A percentile compares a stretch with the other conserved stretches of the same genome.
phyloP scores from a whole-genome alignment of 192 early-diverging fungal genomes.

The Linnemannia zychae region DNA sequence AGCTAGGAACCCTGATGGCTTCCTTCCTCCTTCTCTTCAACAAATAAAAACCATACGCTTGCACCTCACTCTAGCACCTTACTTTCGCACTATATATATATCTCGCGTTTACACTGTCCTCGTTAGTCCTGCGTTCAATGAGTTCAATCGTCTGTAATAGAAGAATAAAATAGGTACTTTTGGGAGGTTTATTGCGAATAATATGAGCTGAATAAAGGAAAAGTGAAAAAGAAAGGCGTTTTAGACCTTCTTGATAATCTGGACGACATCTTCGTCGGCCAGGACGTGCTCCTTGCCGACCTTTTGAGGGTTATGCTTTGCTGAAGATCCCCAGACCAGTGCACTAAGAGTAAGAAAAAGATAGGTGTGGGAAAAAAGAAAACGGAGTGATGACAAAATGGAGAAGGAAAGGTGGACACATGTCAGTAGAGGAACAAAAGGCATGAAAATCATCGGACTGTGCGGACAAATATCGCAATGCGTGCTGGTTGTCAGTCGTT shows the following conservation, averaged over 20 bases:
- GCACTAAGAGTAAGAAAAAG: conserved; percentile 63
- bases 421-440: not conserved
- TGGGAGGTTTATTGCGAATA: too few relatives aligned
- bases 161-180: too few relatives aligned
- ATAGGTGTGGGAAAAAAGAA: not conserved
- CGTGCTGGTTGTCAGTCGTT: too few relatives aligned
- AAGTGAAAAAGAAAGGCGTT: not conserved
- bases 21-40: not conserved
- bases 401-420: too few relatives aligned
- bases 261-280: conserved; percentile 97
- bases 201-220: not conserved
- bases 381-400: not conserved
- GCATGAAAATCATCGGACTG: too few relatives aligned
- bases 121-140: not conserved
- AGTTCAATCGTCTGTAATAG: too few relatives aligned
- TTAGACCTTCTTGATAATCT: conserved; percentile 78
- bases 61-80: not conserved
- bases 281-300: conserved; percentile 95
- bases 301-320: conserved; percentile 98
- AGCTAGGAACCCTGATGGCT: not conserved
- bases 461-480: too few relatives aligned
- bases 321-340: conserved; percentile 95
- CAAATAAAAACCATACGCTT: not conserved
- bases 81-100: not conserved
- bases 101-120: not conserved